Evolutionary conservation across 1,284 basidiomycete genomes (phyloP).

Genomic region (Microstroma glucosiphilum): DNA sequence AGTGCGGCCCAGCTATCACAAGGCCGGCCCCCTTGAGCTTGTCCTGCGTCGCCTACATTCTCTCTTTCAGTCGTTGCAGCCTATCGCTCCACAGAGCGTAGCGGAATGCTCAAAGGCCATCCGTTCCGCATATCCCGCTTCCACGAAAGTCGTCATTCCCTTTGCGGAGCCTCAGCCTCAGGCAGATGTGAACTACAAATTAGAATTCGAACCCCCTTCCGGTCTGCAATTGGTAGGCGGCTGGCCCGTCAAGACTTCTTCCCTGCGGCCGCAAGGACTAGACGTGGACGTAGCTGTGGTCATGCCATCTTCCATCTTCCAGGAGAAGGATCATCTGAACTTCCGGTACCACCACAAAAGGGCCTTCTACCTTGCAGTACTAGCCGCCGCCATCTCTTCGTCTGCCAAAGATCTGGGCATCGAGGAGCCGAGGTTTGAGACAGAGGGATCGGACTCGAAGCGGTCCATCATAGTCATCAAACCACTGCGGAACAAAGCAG

Average conservation of each 20-base stretch:
- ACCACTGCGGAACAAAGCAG: conserved; percentile 57
- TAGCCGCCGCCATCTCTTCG: conserved; percentile 62
- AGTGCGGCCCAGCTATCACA: conserved; percentile 29
- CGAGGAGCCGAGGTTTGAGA: conserved; percentile 60
- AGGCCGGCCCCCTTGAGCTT: conserved; percentile 34
- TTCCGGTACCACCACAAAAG: conserved; percentile 87
- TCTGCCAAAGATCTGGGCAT: conserved; percentile 53
- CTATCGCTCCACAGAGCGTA: conserved; percentile 25
- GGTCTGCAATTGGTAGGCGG: conserved; percentile 60
- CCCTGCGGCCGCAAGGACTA: conserved; percentile 35
- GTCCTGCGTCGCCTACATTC: conserved; percentile 40
- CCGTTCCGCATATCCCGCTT: conserved; percentile 54
- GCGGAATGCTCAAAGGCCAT: conserved; percentile 39
- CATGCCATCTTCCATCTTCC: conserved; percentile 64
- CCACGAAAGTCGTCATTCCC: conserved; percentile 49
- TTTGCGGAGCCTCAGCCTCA: conserved; percentile 51
- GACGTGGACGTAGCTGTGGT: conserved; percentile 44
- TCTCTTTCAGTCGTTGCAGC: conserved; percentile 23
- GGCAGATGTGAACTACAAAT: conserved; percentile 58
- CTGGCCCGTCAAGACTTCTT: conserved; percentile 43
- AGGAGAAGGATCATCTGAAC: conserved; percentile 90
- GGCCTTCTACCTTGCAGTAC: conserved; percentile 76
- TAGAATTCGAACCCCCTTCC: conserved; percentile 73
- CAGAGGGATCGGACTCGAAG: conserved; percentile 62
- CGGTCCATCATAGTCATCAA: conserved; percentile 64